Evolutionary conservation across 768 basidiomycete species (phyloP), one percentile per base, ranked within the genome.

Genomic region (Filobasidium wieringae): DNA sequence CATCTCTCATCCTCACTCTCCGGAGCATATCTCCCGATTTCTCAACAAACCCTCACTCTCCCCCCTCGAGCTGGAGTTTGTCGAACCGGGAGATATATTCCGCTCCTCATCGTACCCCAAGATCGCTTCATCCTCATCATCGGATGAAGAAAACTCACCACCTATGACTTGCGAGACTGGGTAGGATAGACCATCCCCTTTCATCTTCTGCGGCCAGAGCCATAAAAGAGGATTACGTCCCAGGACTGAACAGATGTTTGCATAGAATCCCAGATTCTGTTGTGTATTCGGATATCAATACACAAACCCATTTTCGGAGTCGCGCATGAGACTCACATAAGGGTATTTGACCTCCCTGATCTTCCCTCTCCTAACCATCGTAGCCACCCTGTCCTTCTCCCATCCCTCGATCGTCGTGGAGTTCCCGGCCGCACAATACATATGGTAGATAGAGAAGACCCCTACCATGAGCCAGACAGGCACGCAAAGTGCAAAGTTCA

Each of bases 301-400:
- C 7, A 22, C 43, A 30, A 43, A 11, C 49, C 50, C 8, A 47
- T 22, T 17, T 11, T 32, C 52, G 17, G n/a, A 59, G 36, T 51
- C 22, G 14, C 26, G 7, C 57, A 36, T 66, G 27, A 14, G 34
- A 70, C 83, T 63, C 72, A 88, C 90, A 72, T 96, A 97, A 54
- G 93, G 95, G 69, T 91, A 97, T 72, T 86, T 89, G 26, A 60
- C 86, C 75, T 90, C 86, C 51, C 79, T 81, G 57, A 96, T 85
- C 72, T 86, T 88, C 5, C 92, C 93, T 57, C 85, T 78, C 19
- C 86, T 81, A 51, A 88, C 82, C 64, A 99, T 79, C 0, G 82
- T 86, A 4, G 90, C 85, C 1, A 83, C 89, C 73, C 86, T 92
- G 68, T 97, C 91, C 75, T 97, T 97, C 73, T 99, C 95, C 88